Base-by-base conservation (phyloP, 2,329 filamentous ascomycete species). In the Ceratocystis alfenasii region DNA sequence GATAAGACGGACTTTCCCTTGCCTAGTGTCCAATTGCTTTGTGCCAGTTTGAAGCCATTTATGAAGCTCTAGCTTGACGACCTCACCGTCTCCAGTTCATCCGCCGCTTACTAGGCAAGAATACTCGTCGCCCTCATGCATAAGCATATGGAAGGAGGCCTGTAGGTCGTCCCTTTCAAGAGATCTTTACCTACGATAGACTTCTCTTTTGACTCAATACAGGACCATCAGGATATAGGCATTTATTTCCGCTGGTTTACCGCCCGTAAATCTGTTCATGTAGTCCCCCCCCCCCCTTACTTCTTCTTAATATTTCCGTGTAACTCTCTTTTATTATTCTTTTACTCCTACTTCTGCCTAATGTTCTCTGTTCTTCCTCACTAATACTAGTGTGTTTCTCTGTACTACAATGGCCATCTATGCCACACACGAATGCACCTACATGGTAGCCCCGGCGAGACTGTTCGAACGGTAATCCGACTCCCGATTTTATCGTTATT, bases 1-100 rank as follows among this genome's bases (percentile, higher is more conserved):
- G 30, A 59, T 25, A 59, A 36, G 28, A 20, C 55, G 55, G 55
- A 59, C 25, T 59, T 59, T 59, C 30, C 25, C n/a, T 36, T 59
- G 12, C 5, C 30, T 36, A n/a, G 7, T 59, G 25, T 8, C 28
- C 22, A 17, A 5, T 57, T 15, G 17, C 17, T 17, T 33, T 33
- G 28, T 36, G n/a, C 53, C 17, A n/a, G 53, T 17, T 41, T 41
- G 10, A 41, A n/a, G 28, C 6, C 20, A 25, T 53, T 2, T 53
- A 53, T 53, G 20, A 15, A 25, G 48, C 20, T 15, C 20, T 25
- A 20, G 20, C 48, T 25, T 4, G 48, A 25, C 48, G 5, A 25
- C 5, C 3, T 53, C 20, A 25, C 48, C 15, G 25, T 25, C 20
- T 12, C 20, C 8, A 15, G 12, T 20, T 53, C 20, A 3, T 28